phyloP scores from a whole-genome alignment of 2,329 filamentous ascomycete species.

The Paraconiothyrium sp. region DNA sequence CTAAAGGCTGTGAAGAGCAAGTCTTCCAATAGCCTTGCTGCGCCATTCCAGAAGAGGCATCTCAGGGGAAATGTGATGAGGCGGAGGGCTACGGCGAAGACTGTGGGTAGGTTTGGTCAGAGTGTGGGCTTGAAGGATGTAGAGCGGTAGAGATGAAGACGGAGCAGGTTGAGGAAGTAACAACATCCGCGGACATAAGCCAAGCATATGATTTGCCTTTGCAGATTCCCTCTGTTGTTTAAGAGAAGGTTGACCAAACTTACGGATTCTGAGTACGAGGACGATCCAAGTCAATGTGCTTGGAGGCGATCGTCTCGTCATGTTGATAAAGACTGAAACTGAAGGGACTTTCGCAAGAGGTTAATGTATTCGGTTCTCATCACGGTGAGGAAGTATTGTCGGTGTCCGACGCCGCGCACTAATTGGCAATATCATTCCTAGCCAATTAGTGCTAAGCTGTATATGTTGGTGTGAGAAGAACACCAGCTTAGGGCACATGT shows the following conservation, averaged over 20 bases:
- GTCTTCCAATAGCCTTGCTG: constrained; percentile 2
- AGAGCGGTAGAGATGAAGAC: background rate
- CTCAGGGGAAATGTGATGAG: background rate
- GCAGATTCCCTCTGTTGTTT: background rate
- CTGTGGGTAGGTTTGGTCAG: background rate
- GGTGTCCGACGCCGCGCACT: background rate
- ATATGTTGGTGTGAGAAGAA: background rate
- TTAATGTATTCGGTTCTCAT: background rate
- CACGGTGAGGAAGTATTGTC: background rate
- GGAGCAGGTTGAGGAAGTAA: background rate
- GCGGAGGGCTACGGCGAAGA: background rate
- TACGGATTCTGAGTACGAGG: constrained; percentile 3
- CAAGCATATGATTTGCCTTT: background rate
- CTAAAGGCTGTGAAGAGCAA: background rate
- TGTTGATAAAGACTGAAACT: background rate
- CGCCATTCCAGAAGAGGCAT: background rate
- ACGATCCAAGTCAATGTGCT: background rate
- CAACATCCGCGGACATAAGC: background rate
- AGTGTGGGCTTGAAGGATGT: background rate
- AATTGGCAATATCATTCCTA: background rate
- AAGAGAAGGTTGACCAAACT: background rate
- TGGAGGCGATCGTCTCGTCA: background rate
- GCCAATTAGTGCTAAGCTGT: background rate
- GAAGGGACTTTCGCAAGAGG: background rate
- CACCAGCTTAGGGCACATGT: background rate